Conservation (phyloP, 1,139 yeast genomes). For the Candida glucosophila region DNA sequence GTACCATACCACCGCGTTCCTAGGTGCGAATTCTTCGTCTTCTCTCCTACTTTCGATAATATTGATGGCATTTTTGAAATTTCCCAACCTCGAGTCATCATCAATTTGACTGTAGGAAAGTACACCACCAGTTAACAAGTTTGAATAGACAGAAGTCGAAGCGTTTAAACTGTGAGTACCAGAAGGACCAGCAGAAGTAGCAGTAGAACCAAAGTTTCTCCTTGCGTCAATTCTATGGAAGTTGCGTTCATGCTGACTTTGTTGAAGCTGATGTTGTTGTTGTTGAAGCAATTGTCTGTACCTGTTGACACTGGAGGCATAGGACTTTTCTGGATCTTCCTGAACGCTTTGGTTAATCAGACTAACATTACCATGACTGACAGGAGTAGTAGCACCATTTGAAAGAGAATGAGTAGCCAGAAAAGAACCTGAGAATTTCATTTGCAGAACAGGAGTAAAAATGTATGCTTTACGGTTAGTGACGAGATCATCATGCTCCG, state of each 20-base stretch:
- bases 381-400: conserved; percentile 1
- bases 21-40: conserved; percentile 12
- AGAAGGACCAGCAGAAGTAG: conserved; percentile 11
- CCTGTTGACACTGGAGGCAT: conserved; percentile 10
- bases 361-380: conserved; percentile 4
- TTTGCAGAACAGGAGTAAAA: conserved; percentile 40
- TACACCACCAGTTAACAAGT: conserved; percentile 32
- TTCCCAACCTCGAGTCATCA: conserved; percentile 9
- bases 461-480: conserved; percentile 32
- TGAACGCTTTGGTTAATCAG: conserved; percentile 4
- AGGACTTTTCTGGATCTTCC: conserved; percentile 9
- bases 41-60: conserved; percentile 16
- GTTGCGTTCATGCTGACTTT: conserved; percentile 12
- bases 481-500: conserved; percentile 50
- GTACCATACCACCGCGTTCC: conserved; percentile 69
- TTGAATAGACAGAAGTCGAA: conserved; percentile 27
- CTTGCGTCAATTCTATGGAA: conserved; percentile 8
- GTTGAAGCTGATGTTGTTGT: conserved; percentile 16
- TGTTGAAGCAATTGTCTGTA: conserved; percentile 16
- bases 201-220: conserved; percentile 2
- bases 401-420: conserved; percentile 7
- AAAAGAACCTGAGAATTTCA: conserved; percentile 21
- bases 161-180: conserved; percentile 15
- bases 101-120: conserved; percentile 28
- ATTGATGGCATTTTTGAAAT: conserved; percentile 13